Conservation (phyloP, 2,329 filamentous ascomycete genomes). For the Arthrobotrys pseudoclavata region DNA sequence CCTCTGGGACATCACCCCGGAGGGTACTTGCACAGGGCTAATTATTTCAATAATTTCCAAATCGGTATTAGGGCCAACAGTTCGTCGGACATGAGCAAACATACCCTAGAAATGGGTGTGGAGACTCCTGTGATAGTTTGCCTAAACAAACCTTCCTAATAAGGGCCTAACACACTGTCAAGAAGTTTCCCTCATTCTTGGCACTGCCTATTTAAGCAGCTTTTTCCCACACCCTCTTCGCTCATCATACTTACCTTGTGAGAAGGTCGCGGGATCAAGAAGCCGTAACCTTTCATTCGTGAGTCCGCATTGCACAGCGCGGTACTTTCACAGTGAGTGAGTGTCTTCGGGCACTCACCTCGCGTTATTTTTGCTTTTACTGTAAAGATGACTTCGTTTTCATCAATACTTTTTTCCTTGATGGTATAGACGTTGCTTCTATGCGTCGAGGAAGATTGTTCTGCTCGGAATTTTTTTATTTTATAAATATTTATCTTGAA, state of each 20-base stretch:
- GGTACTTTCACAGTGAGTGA: not conserved
- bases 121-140: not conserved
- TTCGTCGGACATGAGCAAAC: too few species aligned
- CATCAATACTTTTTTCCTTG: conserved; percentile 3
- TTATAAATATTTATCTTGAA: too few species aligned
- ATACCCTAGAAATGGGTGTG: too few species aligned
- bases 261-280: conserved; percentile 1
- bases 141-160: not conserved
- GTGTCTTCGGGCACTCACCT: conserved; percentile 15
- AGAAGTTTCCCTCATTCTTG: not conserved
- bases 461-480: too few species aligned
- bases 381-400: not conserved
- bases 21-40: too few species aligned
- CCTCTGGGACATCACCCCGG: too few species aligned
- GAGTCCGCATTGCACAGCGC: conserved; percentile 32
- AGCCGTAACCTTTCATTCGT: conserved; percentile 1
- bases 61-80: too few species aligned
- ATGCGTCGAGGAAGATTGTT: not conserved
- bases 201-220: not conserved
- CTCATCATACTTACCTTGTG: conserved; percentile 22
- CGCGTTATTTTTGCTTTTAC: conserved; percentile 22
- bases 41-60: too few species aligned
- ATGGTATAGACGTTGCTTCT: conserved; percentile 1
- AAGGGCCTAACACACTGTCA: not conserved
- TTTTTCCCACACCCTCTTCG: not conserved